Evolutionary conservation across 352 stramenopile species (phyloP).

Genomic region (Blastocystis hominis): DNA sequence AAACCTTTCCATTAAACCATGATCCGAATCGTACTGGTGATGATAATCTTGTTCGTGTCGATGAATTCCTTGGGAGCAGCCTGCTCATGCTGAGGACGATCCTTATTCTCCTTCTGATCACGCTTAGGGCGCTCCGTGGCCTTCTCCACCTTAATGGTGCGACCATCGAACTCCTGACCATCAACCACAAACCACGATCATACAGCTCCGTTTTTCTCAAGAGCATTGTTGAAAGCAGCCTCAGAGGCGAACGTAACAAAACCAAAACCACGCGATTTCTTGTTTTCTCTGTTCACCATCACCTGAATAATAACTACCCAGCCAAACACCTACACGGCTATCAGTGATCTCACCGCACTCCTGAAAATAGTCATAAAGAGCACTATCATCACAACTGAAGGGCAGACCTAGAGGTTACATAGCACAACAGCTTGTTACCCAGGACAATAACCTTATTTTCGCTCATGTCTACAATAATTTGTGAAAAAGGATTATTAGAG

Average conservation of each 20-base stretch:
- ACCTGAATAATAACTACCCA: background rate
- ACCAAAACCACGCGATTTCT: constrained; percentile 14
- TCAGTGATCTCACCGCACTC: constrained; percentile 51
- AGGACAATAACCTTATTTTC: constrained; percentile 56
- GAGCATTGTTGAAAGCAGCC: constrained; percentile 20
- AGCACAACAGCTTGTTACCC: background rate
- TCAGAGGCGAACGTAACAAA: constrained; percentile 42
- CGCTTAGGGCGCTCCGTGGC: background rate
- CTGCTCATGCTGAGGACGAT: background rate
- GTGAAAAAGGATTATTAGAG: background rate
- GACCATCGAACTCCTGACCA: background rate
- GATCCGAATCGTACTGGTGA: background rate
- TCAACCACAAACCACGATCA: background rate
- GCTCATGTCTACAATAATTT: constrained; percentile 13
- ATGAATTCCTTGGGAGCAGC: background rate
- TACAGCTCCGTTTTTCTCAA: constrained; percentile 33
- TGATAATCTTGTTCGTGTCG: constrained; percentile 50
- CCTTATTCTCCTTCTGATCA: constrained; percentile 14
- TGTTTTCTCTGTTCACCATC: background rate
- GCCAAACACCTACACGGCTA: background rate
- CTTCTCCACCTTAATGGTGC: constrained; percentile 22
- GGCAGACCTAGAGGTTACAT: constrained; percentile 5
- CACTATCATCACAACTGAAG: constrained; percentile 10
- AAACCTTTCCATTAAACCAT: background rate
- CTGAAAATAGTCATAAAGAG: constrained; percentile 45